Percentiles rank a stretch among this genome's conserved stretches.
Evolutionary conservation across 1,139 yeast species (phyloP).

Genomic region (Kodamaea suecica): DNA sequence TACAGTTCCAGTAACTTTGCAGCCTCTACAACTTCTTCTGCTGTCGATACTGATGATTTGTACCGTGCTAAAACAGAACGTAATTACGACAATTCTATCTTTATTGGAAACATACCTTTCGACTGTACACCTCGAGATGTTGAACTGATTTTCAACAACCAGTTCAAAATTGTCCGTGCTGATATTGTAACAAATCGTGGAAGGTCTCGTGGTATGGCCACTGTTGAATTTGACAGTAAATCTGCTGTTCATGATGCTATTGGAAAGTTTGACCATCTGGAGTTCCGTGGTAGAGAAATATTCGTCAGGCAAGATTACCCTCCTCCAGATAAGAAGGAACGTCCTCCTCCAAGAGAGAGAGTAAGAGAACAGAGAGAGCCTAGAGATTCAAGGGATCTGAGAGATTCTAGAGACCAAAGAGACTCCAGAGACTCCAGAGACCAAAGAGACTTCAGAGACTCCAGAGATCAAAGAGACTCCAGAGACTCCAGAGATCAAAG

Average conservation of each 20-base stretch:
- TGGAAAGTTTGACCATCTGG: slow-evolving; percentile 61
- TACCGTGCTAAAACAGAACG: slow-evolving; percentile 50
- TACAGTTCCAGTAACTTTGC: slow-evolving; percentile 14
- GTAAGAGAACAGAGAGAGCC: slow-evolving; percentile 13
- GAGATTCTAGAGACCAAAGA: slow-evolving; percentile 10
- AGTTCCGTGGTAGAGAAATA: slow-evolving; percentile 73
- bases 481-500: slow-evolving; percentile 1
- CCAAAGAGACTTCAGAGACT: slow-evolving; percentile 3
- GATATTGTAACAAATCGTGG: slow-evolving; percentile 84
- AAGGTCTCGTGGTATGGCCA: slow-evolving; percentile 88
- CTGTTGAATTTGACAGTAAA: slow-evolving; percentile 75
- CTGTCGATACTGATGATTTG: slow-evolving; percentile 26
- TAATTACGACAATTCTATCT: slow-evolving; percentile 66
- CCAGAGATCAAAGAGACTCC: slow-evolving; percentile 1
- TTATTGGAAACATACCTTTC: slow-evolving; percentile 73
- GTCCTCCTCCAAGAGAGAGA: slow-evolving; percentile 5
- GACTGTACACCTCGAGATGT: slow-evolving; percentile 59
- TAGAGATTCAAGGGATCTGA: slow-evolving; percentile 11
- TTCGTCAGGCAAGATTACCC: slow-evolving; percentile 90
- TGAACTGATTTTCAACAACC: slow-evolving; percentile 54
- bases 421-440: slow-evolving; percentile 3
- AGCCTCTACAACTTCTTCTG: slow-evolving; percentile 14
- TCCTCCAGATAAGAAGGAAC: slow-evolving; percentile 53
- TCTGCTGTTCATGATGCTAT: slow-evolving; percentile 79
- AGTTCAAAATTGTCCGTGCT: slow-evolving; percentile 78